Percentiles rank a stretch among this genome's conserved stretches.
Evolutionary conservation across 2,329 filamentous ascomycete genomes (phyloP).

Genomic region (Cadophora sp.): DNA sequence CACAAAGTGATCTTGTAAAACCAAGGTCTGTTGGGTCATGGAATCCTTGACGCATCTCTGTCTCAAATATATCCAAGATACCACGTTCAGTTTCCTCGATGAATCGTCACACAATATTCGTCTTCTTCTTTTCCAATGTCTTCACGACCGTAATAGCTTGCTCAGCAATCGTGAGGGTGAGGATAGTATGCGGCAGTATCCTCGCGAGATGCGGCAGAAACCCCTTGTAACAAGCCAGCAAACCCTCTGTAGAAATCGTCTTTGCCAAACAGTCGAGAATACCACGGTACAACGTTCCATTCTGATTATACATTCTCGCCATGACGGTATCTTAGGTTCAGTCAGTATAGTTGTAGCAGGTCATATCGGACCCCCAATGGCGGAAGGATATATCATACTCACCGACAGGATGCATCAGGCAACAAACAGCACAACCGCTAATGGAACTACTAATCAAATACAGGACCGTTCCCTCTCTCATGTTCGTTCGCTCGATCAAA

Average conservation of each 20-base stretch:
- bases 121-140: constrained; percentile 66
- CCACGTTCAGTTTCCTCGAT: too few relatives aligned
- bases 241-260: constrained; percentile 88
- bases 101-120: too few relatives aligned
- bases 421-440: constrained; percentile 95
- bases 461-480: constrained; percentile 88
- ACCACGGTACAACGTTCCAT: constrained; percentile 92
- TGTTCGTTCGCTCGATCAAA: constrained; percentile 79
- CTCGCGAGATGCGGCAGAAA: constrained; percentile 93
- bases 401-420: constrained; percentile 97
- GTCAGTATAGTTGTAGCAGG: constrained; percentile 17
- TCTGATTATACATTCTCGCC: constrained; percentile 98
- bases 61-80: too few relatives aligned
- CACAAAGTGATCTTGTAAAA: too few relatives aligned
- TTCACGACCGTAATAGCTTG: constrained; percentile 95
- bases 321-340: constrained; percentile 83
- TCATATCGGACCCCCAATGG: background rate
- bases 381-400: constrained; percentile 40
- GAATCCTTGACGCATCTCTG: too few relatives aligned
- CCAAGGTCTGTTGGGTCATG: too few relatives aligned
- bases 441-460: constrained; percentile 88
- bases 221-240: constrained; percentile 96
- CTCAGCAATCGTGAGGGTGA: constrained; percentile 92
- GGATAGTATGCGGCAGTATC: constrained; percentile 93
- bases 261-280: constrained; percentile 92